A percentile compares a stretch with the other conserved stretches of the same genome.
Conservation (phyloP, 225 moss, liverwort and hornwort species). For the Lunularia cruciata region DNA sequence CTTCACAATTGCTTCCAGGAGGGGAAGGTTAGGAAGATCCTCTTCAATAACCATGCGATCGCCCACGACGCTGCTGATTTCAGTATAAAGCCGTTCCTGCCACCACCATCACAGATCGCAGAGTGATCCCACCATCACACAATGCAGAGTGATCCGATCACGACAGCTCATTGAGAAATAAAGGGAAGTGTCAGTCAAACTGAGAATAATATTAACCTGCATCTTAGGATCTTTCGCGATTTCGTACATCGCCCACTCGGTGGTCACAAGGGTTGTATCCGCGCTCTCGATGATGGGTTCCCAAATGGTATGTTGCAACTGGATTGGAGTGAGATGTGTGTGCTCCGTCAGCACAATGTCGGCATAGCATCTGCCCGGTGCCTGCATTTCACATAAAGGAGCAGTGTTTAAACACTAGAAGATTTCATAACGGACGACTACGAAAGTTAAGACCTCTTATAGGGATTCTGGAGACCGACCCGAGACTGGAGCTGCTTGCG, state of each 20-base stretch:
- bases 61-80: conserved; percentile 54
- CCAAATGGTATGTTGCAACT: conserved; percentile 59
- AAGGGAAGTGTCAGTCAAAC: neutral
- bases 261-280: conserved; percentile 61
- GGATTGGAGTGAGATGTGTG: conserved; percentile 46
- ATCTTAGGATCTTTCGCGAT: conserved; percentile 47
- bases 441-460: conserved; percentile 8
- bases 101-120: neutral
- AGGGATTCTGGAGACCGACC: conserved; percentile 25
- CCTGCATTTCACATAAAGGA: conserved; percentile 28
- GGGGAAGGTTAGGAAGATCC: conserved; percentile 53
- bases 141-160: neutral
- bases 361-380: conserved; percentile 44
- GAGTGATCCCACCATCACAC: neutral
- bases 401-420: neutral
- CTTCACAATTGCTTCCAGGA: conserved; percentile 56
- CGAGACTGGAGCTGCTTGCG: conserved; percentile 45
- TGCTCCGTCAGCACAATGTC: conserved; percentile 55
- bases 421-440: neutral
- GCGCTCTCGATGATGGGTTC: conserved; percentile 78
- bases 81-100: conserved; percentile 49
- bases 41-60: conserved; percentile 67
- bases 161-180: too few species aligned
- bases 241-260: conserved; percentile 77
- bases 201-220: too few species aligned